Evolutionary conservation across 176 grass and related monocot genomes (phyloP), one percentile per base, ranked within the genome.

Genomic region (Poa annua): DNA sequence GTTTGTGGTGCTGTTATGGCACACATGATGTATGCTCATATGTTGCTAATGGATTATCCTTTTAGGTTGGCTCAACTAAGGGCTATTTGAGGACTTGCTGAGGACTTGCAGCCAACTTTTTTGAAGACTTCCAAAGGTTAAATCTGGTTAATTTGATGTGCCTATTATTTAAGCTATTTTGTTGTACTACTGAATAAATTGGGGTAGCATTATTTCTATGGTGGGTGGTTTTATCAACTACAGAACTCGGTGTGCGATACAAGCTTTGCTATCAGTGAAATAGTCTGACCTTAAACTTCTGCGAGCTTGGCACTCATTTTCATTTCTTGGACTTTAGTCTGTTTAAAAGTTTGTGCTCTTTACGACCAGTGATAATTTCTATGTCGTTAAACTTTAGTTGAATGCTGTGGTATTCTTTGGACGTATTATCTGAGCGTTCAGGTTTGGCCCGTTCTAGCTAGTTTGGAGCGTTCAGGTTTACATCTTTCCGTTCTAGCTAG

Each of bases 401-500:
- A 98, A 98, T 9, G 96, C 95, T 90, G 96, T 98, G 60, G 90
- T 93, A 72, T 98, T 98, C 62, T 98, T 92, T 47, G 96, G 96
- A 41, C 85, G 96, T 33, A 98, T 98, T 80, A 91, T 98, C 74
- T 38, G 36, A 38, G 36, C 5, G 95, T 41, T 98, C 92, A 85
- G 95, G 92, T 97, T 79, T 42, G n/a, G n/a, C n/a, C n/a, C n/a
- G n/a, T n/a, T n/a, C n/a, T n/a, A n/a, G n/a, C n/a, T n/a, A n/a
- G n/a, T n/a, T n/a, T n/a, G n/a, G n/a, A n/a, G n/a, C n/a, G n/a
- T n/a, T n/a, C n/a, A n/a, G n/a, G n/a, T n/a, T 61, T 80, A 20
- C 50, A 49, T 42, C 25, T 25, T 5, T 44, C 26, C 25, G 32
- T 10, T 26, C 14, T 45, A 54, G 2, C 41, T 72, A 72, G 42